Conservation (phyloP, 1,284 basidiomycete species). For the Tilletia horrida region DNA sequence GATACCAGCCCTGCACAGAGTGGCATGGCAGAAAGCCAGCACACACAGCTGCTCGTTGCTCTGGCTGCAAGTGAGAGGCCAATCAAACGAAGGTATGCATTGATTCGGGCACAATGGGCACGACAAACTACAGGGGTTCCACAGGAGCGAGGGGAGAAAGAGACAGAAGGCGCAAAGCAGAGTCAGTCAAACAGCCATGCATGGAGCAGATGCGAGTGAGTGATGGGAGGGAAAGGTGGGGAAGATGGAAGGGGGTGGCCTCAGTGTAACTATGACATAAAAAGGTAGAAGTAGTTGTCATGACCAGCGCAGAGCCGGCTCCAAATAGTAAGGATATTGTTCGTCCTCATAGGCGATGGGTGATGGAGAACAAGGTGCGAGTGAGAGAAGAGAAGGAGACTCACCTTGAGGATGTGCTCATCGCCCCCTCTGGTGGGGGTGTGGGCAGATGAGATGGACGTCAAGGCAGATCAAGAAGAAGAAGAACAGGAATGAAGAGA, state of each 20-base stretch:
- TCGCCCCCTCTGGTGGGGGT: neutral
- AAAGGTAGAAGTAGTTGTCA: conserved; percentile 11
- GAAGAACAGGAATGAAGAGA: neutral
- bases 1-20: too few species aligned
- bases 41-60: too few species aligned
- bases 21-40: too few species aligned
- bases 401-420: neutral
- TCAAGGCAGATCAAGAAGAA: neutral
- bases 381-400: conserved; percentile 1
- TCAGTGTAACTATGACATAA: conserved; percentile 18
- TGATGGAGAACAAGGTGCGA: neutral
- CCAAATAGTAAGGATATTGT: too few species aligned
- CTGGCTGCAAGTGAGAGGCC: too few species aligned
- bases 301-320: too few species aligned
- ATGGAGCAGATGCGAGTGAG: neutral
- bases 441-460: neutral
- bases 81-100: too few species aligned
- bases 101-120: too few species aligned
- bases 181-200: neutral
- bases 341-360: conserved; percentile 5
- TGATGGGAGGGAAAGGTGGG: neutral
- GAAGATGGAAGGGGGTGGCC: neutral
- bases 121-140: too few species aligned
- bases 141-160: neutral
- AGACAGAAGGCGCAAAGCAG: neutral